These are phyloP conservation scores for Coemansia sp. DNA, from an alignment of 192 early-diverging fungal species.

Conservation along the genomic window DNA sequence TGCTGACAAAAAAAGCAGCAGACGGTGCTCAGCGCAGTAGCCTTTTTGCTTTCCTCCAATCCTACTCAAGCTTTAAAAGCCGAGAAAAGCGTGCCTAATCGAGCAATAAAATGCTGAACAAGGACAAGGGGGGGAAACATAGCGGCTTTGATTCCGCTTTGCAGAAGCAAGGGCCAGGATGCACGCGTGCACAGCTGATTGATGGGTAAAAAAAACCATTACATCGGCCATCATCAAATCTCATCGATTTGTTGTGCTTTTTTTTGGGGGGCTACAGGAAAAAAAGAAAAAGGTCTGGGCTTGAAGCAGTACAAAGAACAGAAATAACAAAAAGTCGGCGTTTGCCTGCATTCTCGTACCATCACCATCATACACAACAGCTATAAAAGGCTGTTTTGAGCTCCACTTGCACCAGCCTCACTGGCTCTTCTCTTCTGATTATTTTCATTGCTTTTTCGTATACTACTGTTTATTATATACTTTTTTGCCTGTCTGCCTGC, in stretches of 20 bases:
- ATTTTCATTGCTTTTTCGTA: neutral
- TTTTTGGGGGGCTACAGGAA: neutral
- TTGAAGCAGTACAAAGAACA: neutral
- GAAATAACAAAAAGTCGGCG: neutral
- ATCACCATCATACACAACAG: neutral
- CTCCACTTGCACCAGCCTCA: neutral
- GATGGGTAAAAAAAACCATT: neutral
- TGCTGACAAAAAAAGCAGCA: no score
- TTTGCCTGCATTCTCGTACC: neutral
- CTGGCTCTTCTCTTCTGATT: neutral
- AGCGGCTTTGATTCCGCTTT: no score
- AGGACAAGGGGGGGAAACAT: neutral
- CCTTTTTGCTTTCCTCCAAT: no score
- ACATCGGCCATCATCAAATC: conserved; percentile 2
- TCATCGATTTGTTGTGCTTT: neutral
- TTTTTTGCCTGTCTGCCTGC: neutral
- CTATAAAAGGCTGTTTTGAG: neutral
- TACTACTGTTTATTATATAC: neutral
- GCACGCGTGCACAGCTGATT: neutral
- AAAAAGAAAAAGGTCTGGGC: neutral
- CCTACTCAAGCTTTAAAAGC: no score
- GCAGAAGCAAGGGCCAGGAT: no score
- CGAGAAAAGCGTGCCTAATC: no score
- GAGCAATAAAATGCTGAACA: no score
- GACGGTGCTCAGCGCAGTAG: no score